Base-by-base conservation (phyloP, 441 rosid species). In the Arabidopsis lyrata region DNA sequence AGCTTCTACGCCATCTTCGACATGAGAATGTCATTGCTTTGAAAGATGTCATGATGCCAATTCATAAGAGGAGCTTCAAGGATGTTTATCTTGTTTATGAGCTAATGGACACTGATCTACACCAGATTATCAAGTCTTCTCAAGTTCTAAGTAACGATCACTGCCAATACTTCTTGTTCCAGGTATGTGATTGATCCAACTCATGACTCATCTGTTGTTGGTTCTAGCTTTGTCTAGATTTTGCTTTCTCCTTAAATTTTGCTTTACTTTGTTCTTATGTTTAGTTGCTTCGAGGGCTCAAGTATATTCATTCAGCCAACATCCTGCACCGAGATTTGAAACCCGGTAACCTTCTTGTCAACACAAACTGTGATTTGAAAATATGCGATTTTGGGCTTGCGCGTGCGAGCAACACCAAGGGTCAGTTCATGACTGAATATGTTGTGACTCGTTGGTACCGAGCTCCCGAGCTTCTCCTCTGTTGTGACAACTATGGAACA, bases 231-330 rank as follows among this genome's bases (percentile, higher is more conserved):
- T 83, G 85, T 39, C 83, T 92, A 20, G 88, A 87, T 22, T 14
- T 49, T 32, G 31, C 10, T 48, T 7, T 49, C 6, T 34, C 31
- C 24, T 44, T 32, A 22, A 8, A 24, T 44, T 45, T 38, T 52
- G 15, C 31, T 59, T 39, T 39, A 10, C 11, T 54, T 27, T 16
- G 14, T 48, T 11, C 81, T 78, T 87, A 78, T 81, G 68, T 87
- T 82, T 87, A 94, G 83, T 41, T 92, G 68, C 93, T 94, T 52
- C 86, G 97, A 32, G 99, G 99, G 38, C 81, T 94, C 36, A 94
- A 94, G 85, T 94, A 90, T 73, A 83, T 94, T 73, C 99, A 94
- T 75, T 92, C 97, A 16, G 97, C 97, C 1, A 90, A 94, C 77
- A 87, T 92, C 14, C 85, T 94, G n/a, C 99, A 90, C 52, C 80